Evolutionary conservation across 2,329 filamentous ascomycete genomes (phyloP).

Genomic region (Chaetomiaceae sp.): DNA sequence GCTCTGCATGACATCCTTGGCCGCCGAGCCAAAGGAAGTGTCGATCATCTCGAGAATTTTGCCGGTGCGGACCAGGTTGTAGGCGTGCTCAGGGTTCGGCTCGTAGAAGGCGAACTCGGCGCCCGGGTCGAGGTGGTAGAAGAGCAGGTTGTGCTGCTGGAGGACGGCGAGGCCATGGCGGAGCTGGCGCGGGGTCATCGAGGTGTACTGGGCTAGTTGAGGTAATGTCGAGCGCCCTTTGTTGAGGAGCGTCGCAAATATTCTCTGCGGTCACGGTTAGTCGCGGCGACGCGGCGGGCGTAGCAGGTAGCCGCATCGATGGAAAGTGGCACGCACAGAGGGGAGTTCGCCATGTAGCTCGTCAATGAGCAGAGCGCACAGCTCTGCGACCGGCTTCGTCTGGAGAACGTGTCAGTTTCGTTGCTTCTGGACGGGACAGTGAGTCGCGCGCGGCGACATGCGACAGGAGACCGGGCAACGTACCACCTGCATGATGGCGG

Average conservation of each 20-base stretch:
- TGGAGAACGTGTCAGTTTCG: conserved; percentile 33
- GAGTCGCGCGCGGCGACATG: neutral
- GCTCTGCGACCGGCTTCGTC: conserved; percentile 75
- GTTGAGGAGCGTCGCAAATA: conserved; percentile 73
- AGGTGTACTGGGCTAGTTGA: conserved; percentile 67
- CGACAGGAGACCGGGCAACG: conserved; percentile 22
- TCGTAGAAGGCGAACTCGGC: conserved; percentile 71
- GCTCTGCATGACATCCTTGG: conserved; percentile 68
- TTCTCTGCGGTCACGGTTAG: conserved; percentile 55
- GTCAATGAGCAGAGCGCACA: conserved; percentile 83
- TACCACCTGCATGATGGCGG: conserved; percentile 34
- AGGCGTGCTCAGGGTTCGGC: conserved; percentile 74
- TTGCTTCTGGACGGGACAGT: neutral
- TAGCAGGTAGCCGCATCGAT: neutral
- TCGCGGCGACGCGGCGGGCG: neutral
- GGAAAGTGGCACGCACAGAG: conserved; percentile 58
- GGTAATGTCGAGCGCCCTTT: conserved; percentile 71
- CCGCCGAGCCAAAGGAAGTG: conserved; percentile 67
- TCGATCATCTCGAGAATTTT: conserved; percentile 76
- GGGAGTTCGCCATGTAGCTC: conserved; percentile 89
- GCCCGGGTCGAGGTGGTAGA: conserved; percentile 62
- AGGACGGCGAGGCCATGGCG: conserved; percentile 79
- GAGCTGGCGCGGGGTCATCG: conserved; percentile 68
- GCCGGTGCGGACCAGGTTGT: conserved; percentile 74
- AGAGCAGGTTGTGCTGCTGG: conserved; percentile 82